phyloP scores from a whole-genome alignment of 495 filamentous ascomycete genomes.

The Trichoderma gamsii region DNA sequence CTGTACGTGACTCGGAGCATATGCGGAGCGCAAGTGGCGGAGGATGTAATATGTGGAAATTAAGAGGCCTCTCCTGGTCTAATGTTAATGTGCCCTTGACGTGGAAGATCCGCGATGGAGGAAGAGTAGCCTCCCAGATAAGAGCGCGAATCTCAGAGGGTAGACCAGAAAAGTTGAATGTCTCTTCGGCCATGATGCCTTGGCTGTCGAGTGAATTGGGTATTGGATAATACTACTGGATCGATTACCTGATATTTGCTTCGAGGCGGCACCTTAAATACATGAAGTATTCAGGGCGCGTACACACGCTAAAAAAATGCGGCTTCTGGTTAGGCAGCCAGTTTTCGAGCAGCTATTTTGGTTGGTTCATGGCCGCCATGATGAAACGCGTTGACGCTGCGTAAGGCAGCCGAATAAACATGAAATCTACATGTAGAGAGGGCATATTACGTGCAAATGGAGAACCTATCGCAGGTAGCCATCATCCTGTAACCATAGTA shows the following conservation, averaged over 20 bases:
- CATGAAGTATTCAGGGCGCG: too few relatives aligned
- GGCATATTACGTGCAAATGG: not conserved
- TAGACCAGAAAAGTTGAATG: conserved; percentile 23
- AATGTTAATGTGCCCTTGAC: conserved; percentile 19
- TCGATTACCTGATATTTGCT: too few relatives aligned
- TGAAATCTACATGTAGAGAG: not conserved
- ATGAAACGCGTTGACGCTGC: not conserved
- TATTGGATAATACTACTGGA: too few relatives aligned
- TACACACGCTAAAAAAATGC: too few relatives aligned
- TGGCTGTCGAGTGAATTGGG: too few relatives aligned
- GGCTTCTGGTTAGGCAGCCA: not conserved
- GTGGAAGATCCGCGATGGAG: conserved; percentile 26
- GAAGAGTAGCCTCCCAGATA: conserved; percentile 30
- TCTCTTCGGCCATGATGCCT: not conserved
- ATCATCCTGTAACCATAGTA: not conserved
- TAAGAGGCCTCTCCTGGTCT: not conserved
- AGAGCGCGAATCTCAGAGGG: conserved; percentile 28
- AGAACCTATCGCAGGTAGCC: not conserved
- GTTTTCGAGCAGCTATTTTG: not conserved
- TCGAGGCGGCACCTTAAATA: too few relatives aligned
- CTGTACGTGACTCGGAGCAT: conserved; percentile 26
- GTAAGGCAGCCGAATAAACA: not conserved
- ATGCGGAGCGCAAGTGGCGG: conserved; percentile 24
- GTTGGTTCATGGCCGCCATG: not conserved
- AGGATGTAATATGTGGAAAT: conserved; percentile 15